Evolutionary conservation across 345 rosid genomes (phyloP), one percentile per base, ranked within the genome.

Genomic region (Reutealis trisperma): DNA sequence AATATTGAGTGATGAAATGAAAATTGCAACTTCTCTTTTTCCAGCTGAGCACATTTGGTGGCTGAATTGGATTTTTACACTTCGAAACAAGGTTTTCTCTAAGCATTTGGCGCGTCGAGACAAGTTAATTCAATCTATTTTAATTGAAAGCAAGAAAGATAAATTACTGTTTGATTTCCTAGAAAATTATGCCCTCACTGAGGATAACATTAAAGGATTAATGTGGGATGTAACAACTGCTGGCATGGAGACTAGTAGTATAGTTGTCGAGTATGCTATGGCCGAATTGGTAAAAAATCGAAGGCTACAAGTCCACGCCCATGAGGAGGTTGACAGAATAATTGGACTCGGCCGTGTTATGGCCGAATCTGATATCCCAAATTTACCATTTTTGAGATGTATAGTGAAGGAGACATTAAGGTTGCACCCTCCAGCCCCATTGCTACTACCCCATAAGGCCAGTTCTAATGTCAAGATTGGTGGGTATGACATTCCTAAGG

Each of bases 151-250:
- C 81, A 90, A 91, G 70, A 83, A 49, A 81, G 57, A 79, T 85
- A 32, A 59, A n/a, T 93, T 94, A 3, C 78, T 93, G 85, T 93
- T 91, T 30, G 85, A 90, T 4, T 78, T 88, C 75, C 85, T 89
- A 77, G 93, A 93, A 24, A 86, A 87, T 52, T 90, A 93, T 79
- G 98, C 88, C 58, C 91, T 96, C 1, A 89, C 90, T n/a, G 97
- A 93, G 21, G 97, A 91, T 64, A 91, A 92, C 1, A 88, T 93
- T 60, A 91, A 86, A 45, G 98, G 97, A 59, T 96, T 92, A 59
- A 79, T 96, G 3, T 96, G 97, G 99, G 97, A 94, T 80, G 89
- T 94, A 95, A 90, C 90, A 75, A 89, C 92, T 2, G 98, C 98
- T 0, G 98, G 98, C 61, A 91, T 87, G 93, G 98, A 94, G 82